Percentiles rank a stretch among this genome's conserved stretches.
These are phyloP conservation scores for Cyclostephanos tholiformis DNA, from an alignment of 108 stramenopile species.

Conservation along the genomic window DNA sequence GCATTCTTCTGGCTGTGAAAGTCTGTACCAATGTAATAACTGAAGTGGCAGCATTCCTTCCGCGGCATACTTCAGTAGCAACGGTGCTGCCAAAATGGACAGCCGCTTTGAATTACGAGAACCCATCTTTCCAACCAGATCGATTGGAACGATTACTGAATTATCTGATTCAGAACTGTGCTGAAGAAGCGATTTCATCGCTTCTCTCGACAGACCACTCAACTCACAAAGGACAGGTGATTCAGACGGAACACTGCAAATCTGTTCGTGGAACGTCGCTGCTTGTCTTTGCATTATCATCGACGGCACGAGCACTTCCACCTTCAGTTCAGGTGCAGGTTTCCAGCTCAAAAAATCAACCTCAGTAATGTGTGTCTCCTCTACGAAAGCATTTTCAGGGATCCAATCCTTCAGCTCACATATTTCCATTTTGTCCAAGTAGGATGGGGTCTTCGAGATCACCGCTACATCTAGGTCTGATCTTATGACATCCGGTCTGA, in stretches of 20 bases:
- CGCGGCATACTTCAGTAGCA: conserved; percentile 53
- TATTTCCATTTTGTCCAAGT: conserved; percentile 36
- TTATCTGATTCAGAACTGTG: conserved; percentile 14
- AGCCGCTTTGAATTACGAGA: conserved; percentile 49
- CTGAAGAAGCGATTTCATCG: conserved; percentile 44
- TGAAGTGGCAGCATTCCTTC: conserved; percentile 46
- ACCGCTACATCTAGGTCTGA: conserved; percentile 45
- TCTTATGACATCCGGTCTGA: conserved; percentile 47
- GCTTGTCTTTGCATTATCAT: conserved; percentile 26
- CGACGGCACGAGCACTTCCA: conserved; percentile 36
- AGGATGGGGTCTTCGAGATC: conserved; percentile 42
- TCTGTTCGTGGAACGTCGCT: conserved; percentile 36
- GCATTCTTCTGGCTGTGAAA: conserved; percentile 16
- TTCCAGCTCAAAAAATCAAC: conserved; percentile 47
- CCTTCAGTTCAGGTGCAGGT: conserved; percentile 26
- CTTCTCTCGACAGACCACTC: conserved; percentile 39
- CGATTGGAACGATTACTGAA: conserved; percentile 23
- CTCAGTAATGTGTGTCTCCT: conserved; percentile 26
- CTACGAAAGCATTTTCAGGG: conserved; percentile 43
- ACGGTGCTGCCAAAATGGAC: conserved; percentile 51
- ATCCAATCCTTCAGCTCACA: conserved; percentile 50
- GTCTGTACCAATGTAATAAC: conserved; percentile 45
- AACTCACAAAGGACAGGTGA: conserved; percentile 44
- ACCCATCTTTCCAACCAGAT: conserved; percentile 43
- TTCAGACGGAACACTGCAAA: not conserved